Evolutionary conservation across 2,329 filamentous ascomycete genomes (phyloP).

Genomic region (Talaromyces sp.): DNA sequence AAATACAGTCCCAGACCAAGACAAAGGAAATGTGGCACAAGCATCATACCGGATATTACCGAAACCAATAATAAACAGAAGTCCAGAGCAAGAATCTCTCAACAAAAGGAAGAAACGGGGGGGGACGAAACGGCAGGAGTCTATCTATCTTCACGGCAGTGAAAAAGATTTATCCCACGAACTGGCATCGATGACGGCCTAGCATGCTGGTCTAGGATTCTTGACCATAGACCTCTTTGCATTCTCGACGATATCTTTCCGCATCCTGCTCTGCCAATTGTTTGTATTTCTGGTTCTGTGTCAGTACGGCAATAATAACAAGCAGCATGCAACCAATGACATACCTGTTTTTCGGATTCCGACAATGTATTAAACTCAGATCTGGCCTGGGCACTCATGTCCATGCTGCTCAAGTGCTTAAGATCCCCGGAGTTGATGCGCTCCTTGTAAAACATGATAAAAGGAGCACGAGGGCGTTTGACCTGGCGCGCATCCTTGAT

Average conservation of each 20-base stretch:
- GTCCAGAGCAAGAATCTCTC: conserved; percentile 2
- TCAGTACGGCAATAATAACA: neutral
- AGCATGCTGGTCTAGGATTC: conserved; percentile 11
- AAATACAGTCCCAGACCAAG: conserved; percentile 8
- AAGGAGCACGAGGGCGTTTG: conserved; percentile 39
- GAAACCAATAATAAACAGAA: neutral
- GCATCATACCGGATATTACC: neutral
- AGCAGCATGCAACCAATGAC: conserved; percentile 9
- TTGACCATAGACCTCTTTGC: conserved; percentile 31
- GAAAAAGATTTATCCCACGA: neutral
- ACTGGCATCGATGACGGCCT: neutral
- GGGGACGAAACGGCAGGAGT: neutral
- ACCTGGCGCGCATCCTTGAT: conserved; percentile 53
- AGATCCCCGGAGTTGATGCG: conserved; percentile 47
- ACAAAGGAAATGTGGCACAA: neutral
- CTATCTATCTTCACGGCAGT: neutral
- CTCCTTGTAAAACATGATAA: conserved; percentile 41
- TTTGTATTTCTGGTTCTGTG: conserved; percentile 18
- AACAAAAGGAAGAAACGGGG: neutral
- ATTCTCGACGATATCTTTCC: conserved; percentile 30
- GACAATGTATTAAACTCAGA: conserved; percentile 25
- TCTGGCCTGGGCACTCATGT: conserved; percentile 23
- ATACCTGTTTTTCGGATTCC: conserved; percentile 33
- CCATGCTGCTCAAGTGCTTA: conserved; percentile 37
- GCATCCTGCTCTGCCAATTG: conserved; percentile 21